Conservation (phyloP, 352 stramenopile species). For the Phytophthora ramorum region DNA sequence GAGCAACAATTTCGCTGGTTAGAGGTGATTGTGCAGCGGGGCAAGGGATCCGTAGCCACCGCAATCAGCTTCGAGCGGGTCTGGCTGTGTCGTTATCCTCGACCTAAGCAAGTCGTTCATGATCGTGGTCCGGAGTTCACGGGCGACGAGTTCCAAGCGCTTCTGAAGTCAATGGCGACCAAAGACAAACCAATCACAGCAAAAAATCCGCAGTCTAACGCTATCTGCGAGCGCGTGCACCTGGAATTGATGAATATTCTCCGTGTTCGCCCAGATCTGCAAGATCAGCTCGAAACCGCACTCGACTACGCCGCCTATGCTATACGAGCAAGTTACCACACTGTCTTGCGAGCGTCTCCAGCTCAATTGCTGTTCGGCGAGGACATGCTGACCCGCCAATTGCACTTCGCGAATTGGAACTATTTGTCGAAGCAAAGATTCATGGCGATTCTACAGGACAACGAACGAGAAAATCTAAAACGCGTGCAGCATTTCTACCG, state of each 20-base stretch:
- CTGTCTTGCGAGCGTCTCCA: conserved; percentile 11
- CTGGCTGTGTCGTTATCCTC: conserved; percentile 20
- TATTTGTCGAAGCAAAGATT: no score
- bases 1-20: conserved; percentile 16
- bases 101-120: conserved; percentile 3
- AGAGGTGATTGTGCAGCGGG: conserved; percentile 5
- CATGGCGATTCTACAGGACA: no score
- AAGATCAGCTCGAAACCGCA: not conserved
- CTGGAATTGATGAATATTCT: conserved; percentile 15
- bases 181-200: conserved; percentile 12
- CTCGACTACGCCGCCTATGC: conserved; percentile 16
- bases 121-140: conserved; percentile 16
- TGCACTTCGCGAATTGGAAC: no score
- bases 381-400: no score
- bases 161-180: conserved; percentile 7
- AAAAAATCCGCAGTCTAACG: conserved; percentile 19
- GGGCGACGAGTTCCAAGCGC: conserved; percentile 5
- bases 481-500: not conserved
- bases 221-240: conserved; percentile 21
- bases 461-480: not conserved
- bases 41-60: not conserved
- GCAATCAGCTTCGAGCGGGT: not conserved
- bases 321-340: conserved; percentile 17
- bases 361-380: not conserved
- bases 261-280: not conserved